phyloP scores from a whole-genome alignment of 1,139 yeast genomes.

The Kodamaea ohmeri region DNA sequence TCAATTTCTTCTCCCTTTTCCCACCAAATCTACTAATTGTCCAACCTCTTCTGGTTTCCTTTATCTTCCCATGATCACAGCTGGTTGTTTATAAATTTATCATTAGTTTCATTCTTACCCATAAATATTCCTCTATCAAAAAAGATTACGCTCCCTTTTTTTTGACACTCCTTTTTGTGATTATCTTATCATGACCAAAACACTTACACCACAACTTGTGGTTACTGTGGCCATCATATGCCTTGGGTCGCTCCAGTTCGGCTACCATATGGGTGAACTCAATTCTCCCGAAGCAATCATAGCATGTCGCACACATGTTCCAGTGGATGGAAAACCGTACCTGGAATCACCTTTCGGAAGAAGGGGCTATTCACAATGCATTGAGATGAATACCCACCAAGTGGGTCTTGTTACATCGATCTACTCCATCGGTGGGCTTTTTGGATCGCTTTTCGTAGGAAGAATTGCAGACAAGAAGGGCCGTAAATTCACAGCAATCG shows the following conservation, averaged over 20 bases:
- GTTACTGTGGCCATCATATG: slow-evolving; percentile 37
- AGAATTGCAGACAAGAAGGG: slow-evolving; percentile 67
- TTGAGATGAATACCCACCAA: slow-evolving; percentile 60
- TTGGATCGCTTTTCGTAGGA: slow-evolving; percentile 76
- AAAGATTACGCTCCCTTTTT: no score
- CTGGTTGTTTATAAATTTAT: no score
- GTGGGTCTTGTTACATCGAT: slow-evolving; percentile 81
- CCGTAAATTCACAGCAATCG: slow-evolving; percentile 53
- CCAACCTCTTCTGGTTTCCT: no score
- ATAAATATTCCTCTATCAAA: no score
- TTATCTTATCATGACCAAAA: slow-evolving; percentile 1
- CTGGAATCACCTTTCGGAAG: slow-evolving; percentile 38
- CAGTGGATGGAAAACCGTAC: slow-evolving; percentile 34
- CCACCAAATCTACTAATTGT: no score
- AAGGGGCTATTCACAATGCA: slow-evolving; percentile 44
- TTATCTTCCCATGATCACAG: no score
- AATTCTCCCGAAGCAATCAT: slow-evolving; percentile 45
- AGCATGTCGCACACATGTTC: slow-evolving; percentile 34
- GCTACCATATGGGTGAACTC: slow-evolving; percentile 51
- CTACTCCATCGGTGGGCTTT: slow-evolving; percentile 81
- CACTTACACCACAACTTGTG: slow-evolving; percentile 19
- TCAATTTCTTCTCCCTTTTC: no score
- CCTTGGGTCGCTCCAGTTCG: slow-evolving; percentile 47
- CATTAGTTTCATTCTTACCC: no score
- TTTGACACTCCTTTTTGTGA: no score